Conservation (phyloP, 495 filamentous ascomycete genomes). For the Neurospora cerealis region DNA sequence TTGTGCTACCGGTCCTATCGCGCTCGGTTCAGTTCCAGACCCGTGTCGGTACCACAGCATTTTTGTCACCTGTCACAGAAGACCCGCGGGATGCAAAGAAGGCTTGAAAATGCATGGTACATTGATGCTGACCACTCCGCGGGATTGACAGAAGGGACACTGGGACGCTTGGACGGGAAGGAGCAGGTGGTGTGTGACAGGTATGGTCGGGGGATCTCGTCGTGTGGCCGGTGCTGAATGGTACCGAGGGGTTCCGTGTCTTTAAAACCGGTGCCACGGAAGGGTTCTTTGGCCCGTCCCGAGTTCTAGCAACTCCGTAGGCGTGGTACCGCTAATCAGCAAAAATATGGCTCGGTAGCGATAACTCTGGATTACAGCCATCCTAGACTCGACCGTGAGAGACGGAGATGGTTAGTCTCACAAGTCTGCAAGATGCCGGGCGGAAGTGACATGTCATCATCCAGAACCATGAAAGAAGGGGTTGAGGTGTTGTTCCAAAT, state of each 20-base stretch:
- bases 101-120: constrained; percentile 15
- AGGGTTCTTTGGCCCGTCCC: constrained; percentile 18
- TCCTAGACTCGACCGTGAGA: constrained; percentile 58
- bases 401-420: constrained; percentile 47
- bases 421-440: neutral
- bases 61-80: neutral
- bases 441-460: neutral
- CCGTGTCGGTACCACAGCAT: neutral
- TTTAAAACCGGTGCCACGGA: constrained; percentile 37
- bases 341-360: neutral
- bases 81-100: neutral
- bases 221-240: constrained; percentile 25
- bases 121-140: constrained; percentile 8
- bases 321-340: neutral
- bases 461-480: neutral
- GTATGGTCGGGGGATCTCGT: constrained; percentile 45
- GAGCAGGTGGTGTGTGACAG: constrained; percentile 64
- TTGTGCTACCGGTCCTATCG: neutral
- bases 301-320: neutral
- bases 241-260: constrained; percentile 44
- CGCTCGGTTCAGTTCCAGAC: neutral
- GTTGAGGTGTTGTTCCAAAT: neutral
- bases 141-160: neutral
- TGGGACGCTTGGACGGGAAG: constrained; percentile 36
- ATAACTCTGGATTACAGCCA: constrained; percentile 43